Conservation (phyloP, 306 rosid genomes). For the Erythrophleum fordii region DNA sequence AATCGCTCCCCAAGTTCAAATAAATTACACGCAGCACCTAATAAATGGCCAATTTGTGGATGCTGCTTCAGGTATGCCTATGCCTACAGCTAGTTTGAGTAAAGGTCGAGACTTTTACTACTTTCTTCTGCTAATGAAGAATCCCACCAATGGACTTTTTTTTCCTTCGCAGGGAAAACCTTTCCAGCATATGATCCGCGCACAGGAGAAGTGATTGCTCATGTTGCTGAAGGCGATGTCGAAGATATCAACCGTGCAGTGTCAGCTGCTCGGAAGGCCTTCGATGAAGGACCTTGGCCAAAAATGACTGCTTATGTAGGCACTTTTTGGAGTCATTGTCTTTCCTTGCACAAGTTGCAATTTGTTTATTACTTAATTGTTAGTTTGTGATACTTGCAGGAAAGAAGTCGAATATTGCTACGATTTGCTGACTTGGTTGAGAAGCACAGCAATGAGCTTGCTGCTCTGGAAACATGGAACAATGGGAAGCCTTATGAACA, state of each 20-base stretch:
- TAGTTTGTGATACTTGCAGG: conserved; percentile 49
- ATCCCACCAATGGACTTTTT: conserved; percentile 1
- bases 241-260: conserved; percentile 89
- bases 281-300: conserved; percentile 98
- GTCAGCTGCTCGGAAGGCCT: conserved; percentile 93
- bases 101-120: neutral
- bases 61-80: conserved; percentile 72
- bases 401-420: conserved; percentile 74
- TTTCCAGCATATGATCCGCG: conserved; percentile 91
- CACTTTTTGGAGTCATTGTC: neutral
- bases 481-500: conserved; percentile 82
- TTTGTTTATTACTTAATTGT: neutral
- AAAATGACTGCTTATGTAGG: conserved; percentile 85
- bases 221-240: conserved; percentile 79
- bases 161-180: conserved; percentile 68
- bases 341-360: conserved; percentile 20
- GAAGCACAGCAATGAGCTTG: conserved; percentile 73
- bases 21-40: conserved; percentile 65
- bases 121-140: neutral
- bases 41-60: conserved; percentile 88
- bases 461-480: conserved; percentile 92
- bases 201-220: conserved; percentile 84
- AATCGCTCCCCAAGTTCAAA: conserved; percentile 72
- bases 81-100: neutral
- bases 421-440: conserved; percentile 91